phyloP scores from a whole-genome alignment of 1,284 basidiomycete species.

The Malassezia dermatis region DNA sequence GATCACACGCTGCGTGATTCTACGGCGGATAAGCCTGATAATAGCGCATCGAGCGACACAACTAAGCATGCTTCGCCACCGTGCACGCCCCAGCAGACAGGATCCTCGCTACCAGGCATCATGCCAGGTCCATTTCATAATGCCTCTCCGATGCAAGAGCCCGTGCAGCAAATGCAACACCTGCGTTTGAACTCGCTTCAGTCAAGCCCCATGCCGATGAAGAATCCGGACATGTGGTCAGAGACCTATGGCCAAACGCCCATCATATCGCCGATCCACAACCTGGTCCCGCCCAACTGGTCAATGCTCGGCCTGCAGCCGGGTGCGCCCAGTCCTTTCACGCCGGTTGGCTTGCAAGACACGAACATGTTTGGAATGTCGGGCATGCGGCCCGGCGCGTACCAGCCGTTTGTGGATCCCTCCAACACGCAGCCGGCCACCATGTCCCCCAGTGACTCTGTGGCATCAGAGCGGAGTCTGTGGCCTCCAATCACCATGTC shows the following conservation, averaged over 20 bases:
- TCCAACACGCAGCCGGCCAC: not conserved
- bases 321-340: not conserved
- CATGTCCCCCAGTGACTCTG: not conserved
- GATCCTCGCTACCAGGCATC: not conserved
- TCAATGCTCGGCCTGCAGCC: not conserved
- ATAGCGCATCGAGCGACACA: not conserved
- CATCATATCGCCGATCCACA: not conserved
- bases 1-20: not conserved
- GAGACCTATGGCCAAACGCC: not conserved
- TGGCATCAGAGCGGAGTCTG: not conserved
- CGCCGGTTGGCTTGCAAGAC: not conserved
- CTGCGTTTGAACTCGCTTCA: not conserved
- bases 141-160: not conserved
- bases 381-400: not conserved
- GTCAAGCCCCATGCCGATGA: not conserved
- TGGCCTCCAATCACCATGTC: not conserved
- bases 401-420: not conserved
- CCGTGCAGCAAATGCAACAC: not conserved
- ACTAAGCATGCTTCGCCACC: not conserved
- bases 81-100: not conserved
- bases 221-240: not conserved
- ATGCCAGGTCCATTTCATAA: not conserved
- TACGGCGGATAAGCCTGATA: not conserved
- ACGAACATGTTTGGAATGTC: not conserved
- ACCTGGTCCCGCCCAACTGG: not conserved